Evolutionary conservation across 441 rosid species (phyloP).

Genomic region (Macaranga tanarius): DNA sequence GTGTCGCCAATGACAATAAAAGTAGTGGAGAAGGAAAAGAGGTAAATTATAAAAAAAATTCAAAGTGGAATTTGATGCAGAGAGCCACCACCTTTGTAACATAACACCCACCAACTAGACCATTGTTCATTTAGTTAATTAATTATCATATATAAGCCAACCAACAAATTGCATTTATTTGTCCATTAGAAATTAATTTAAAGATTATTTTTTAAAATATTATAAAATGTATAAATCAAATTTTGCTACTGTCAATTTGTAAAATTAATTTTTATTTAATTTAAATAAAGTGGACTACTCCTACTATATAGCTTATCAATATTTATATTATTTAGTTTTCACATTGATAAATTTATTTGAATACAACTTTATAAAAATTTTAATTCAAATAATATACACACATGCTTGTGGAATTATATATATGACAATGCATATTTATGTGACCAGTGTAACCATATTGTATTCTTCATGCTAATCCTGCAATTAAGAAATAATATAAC

Average conservation of each 20-base stretch:
- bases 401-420: neutral
- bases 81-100: neutral
- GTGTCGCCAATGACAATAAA: neutral
- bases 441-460: neutral
- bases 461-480: neutral
- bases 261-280: too few relatives aligned
- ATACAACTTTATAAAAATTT: too few relatives aligned
- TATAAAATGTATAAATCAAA: too few relatives aligned
- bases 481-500: neutral
- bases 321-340: too few relatives aligned
- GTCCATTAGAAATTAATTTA: too few relatives aligned
- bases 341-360: too few relatives aligned
- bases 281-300: too few relatives aligned
- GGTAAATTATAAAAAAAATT: neutral
- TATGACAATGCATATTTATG: neutral
- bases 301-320: too few relatives aligned
- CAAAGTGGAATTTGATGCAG: conserved; percentile 29
- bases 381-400: too few relatives aligned
- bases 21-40: neutral
- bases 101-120: conserved; percentile 17
- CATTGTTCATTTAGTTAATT: neutral
- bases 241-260: too few relatives aligned
- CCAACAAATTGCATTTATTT: neutral
- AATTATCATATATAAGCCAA: neutral
- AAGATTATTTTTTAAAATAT: too few relatives aligned